Evolutionary conservation across 352 stramenopile genomes (phyloP), one percentile per base, ranked within the genome.

Genomic region (Peronosclerospora sorghi): DNA sequence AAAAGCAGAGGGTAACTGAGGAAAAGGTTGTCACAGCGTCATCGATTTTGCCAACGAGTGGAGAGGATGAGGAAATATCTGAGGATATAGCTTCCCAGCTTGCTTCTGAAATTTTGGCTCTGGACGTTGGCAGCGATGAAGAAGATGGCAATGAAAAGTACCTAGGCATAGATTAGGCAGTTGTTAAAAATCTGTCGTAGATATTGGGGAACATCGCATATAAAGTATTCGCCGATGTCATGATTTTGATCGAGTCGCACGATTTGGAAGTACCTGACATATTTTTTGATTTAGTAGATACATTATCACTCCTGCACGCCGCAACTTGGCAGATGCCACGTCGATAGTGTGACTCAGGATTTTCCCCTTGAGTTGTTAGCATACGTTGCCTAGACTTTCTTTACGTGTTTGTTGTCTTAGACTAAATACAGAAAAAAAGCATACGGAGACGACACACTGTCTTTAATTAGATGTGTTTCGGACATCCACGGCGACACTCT

Each of bases 111-210:
- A 86, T 87, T 48, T 65, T 56, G 29, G 63, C 65, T 20, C 45
- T 92, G 12, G 79, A 92, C 32, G 79, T 92, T n/a, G 89, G 76
- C 47, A 92, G 76, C 21, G 76, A 89, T 42, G 79, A 86, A 57
- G 74, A 92, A 56, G 78, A 87, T 17, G 51, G 81, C 26, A 56
- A 78, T 4, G 62, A 76, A 14, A 57, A 64, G 8, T 51, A 65
- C 14, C 40, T 70, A 8, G 70, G 64, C 10, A 61, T 83, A 19
- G 65, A 83, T 48, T 80, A 74, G 57, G 14, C 8, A 4, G 2
- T 28, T 26, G 21, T 26, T 6, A 26, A 26, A 7, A 26, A 7
- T 3, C 3, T 26, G 21, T 26, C 21, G 6, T 26, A 26, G 3
- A 45, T 52, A 40, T 35, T 36, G 54, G 54, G 59, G 42, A 54